Evolutionary conservation across 2,329 filamentous ascomycete genomes (phyloP).

Genomic region (Alternaria dauci): DNA sequence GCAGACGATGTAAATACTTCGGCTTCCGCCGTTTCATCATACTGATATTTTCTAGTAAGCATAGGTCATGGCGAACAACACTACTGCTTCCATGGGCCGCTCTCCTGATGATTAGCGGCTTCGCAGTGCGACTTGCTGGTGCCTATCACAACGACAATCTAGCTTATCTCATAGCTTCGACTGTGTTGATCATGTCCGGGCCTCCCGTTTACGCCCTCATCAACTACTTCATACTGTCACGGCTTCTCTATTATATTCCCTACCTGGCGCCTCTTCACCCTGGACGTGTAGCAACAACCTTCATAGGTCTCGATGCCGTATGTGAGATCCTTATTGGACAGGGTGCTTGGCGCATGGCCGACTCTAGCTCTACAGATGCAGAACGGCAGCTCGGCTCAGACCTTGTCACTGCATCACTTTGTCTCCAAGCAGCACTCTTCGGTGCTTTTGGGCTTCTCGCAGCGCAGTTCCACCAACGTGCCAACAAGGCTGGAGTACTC

Average conservation of each 20-base stretch:
- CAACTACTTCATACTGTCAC: conserved; percentile 69
- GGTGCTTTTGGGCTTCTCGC: conserved; percentile 59
- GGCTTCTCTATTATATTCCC: conserved; percentile 68
- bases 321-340: conserved; percentile 63
- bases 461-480: conserved; percentile 57
- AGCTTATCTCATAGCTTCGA: conserved; percentile 52
- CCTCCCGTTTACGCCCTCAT: conserved; percentile 67
- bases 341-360: conserved; percentile 58
- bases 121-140: conserved; percentile 62
- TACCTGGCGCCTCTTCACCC: conserved; percentile 67
- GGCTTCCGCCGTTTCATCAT: neutral
- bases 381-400: conserved; percentile 55
- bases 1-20: conserved; percentile 62
- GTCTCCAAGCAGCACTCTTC: conserved; percentile 62
- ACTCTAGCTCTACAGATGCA: conserved; percentile 46
- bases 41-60: conserved; percentile 52
- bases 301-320: conserved; percentile 61
- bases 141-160: conserved; percentile 60
- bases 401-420: conserved; percentile 60
- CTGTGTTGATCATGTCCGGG: conserved; percentile 51
- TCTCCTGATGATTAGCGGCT: conserved; percentile 65
- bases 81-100: conserved; percentile 64
- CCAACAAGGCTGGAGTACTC: conserved; percentile 51
- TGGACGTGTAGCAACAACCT: conserved; percentile 66
- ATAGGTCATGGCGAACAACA: conserved; percentile 66